A percentile compares a stretch with the other conserved stretches of the same genome.
These are phyloP conservation scores for Dendrobium nobile DNA, from an alignment of 106 monocot genomes.

Conservation along the genomic window DNA sequence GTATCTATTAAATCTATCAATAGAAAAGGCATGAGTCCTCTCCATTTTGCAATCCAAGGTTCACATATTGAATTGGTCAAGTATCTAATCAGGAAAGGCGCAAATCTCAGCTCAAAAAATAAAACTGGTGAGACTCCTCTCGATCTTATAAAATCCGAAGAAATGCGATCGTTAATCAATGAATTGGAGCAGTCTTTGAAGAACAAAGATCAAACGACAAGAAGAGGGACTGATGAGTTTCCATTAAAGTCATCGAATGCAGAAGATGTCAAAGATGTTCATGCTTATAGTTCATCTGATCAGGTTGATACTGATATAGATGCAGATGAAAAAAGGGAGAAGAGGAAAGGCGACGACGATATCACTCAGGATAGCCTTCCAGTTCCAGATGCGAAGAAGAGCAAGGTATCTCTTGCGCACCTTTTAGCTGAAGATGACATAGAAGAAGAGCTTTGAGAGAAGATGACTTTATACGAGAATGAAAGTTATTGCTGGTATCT, in stretches of 20 bases:
- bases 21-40: constrained; percentile 79
- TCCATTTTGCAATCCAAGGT: constrained; percentile 77
- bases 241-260: not conserved
- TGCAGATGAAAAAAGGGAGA: constrained; percentile 16
- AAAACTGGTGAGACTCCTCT: constrained; percentile 65
- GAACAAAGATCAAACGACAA: constrained; percentile 9
- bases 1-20: constrained; percentile 66
- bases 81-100: constrained; percentile 71
- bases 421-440: constrained; percentile 35
- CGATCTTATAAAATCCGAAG: constrained; percentile 52
- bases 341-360: constrained; percentile 17
- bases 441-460: constrained; percentile 7
- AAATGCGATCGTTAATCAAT: constrained; percentile 35
- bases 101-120: constrained; percentile 55
- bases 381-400: constrained; percentile 19
- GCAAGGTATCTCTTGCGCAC: constrained; percentile 36
- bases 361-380: constrained; percentile 5
- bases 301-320: not conserved
- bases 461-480: not conserved
- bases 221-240: not conserved
- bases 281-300: not conserved
- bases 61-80: constrained; percentile 66
- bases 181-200: constrained; percentile 32
- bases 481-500: too few species aligned
- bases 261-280: constrained; percentile 2